Conservation (phyloP, 1,139 yeast genomes). For the Candida labiduridarum region DNA sequence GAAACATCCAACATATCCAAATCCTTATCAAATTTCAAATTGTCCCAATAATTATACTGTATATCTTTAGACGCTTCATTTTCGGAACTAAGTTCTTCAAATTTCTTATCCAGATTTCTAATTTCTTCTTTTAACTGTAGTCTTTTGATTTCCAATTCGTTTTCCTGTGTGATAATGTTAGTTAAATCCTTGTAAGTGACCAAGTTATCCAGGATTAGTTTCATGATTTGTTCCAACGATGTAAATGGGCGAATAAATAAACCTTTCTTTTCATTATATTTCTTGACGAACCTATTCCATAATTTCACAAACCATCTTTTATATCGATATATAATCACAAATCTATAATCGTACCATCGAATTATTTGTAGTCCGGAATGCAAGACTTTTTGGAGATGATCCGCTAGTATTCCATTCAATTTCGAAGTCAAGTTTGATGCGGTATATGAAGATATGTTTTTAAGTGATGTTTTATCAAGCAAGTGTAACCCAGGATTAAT, state of each 20-base stretch:
- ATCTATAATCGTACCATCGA: conserved; percentile 27
- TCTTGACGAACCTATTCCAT: conserved; percentile 37
- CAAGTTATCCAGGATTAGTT: conserved; percentile 22
- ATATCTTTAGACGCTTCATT: conserved; percentile 23
- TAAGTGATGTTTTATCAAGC: conserved; percentile 2
- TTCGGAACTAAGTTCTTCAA: conserved; percentile 20
- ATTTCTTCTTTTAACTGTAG: conserved; percentile 17
- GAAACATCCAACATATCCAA: conserved; percentile 29
- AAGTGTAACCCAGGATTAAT: conserved; percentile 11
- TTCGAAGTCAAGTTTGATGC: conserved; percentile 12
- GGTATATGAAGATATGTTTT: conserved; percentile 6
- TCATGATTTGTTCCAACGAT: conserved; percentile 27
- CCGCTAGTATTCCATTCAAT: conserved; percentile 13
- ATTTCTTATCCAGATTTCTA: conserved; percentile 9
- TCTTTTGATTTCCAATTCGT: conserved; percentile 24
- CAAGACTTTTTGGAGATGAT: conserved; percentile 10
- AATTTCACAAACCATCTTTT: conserved; percentile 42
- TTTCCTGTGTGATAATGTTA: conserved; percentile 31
- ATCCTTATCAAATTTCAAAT: conserved; percentile 27
- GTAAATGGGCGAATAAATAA: conserved; percentile 23
- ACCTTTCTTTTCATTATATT: conserved; percentile 28
- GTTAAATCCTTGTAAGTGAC: conserved; percentile 28
- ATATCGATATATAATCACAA: conserved; percentile 30
- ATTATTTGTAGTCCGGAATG: conserved; percentile 16
- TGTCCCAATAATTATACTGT: conserved; percentile 43